These are phyloP conservation scores for Rhypophila decipiens DNA, from an alignment of 495 filamentous ascomycete species.

Conservation along the genomic window DNA sequence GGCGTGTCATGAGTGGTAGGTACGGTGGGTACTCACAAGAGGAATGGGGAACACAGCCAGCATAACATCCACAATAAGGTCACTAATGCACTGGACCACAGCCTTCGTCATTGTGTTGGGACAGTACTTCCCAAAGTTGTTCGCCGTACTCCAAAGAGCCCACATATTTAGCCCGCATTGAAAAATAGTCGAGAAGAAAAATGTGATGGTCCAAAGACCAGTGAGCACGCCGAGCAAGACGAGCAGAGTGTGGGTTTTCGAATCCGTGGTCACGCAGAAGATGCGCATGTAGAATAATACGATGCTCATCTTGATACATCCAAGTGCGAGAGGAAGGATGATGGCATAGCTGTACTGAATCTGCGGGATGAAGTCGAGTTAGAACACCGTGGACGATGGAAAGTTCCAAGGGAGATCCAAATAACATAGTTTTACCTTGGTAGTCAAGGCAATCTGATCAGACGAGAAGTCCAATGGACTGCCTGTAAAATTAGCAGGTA, in stretches of 20 bases:
- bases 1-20: too few species aligned
- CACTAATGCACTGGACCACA: conserved; percentile 15
- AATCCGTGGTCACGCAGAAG: conserved; percentile 9
- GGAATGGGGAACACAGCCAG: conserved; percentile 20
- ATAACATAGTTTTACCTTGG: too few species aligned
- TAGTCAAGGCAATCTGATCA: conserved; percentile 1
- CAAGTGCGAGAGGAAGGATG: conserved; percentile 20
- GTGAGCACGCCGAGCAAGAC: conserved; percentile 9
- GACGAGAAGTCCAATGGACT: conserved; percentile 3
- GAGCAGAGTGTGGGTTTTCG: conserved; percentile 8
- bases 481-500: conserved; percentile 4
- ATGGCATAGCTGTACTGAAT: conserved; percentile 13
- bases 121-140: conserved; percentile 12
- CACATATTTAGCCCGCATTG: conserved; percentile 15
- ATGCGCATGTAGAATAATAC: conserved; percentile 26
- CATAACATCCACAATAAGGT: conserved; percentile 16
- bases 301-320: conserved; percentile 21
- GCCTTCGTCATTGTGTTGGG: conserved; percentile 3
- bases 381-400: too few species aligned
- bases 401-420: too few species aligned
- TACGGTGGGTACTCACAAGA: conserved; percentile 13
- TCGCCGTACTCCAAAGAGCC: conserved; percentile 8
- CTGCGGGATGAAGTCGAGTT: conserved; percentile 6
- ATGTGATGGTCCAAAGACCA: conserved; percentile 10
- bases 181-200: conserved; percentile 19